Base-by-base conservation (phyloP, 768 basidiomycete genomes). In the Mycena rebaudengoi region DNA sequence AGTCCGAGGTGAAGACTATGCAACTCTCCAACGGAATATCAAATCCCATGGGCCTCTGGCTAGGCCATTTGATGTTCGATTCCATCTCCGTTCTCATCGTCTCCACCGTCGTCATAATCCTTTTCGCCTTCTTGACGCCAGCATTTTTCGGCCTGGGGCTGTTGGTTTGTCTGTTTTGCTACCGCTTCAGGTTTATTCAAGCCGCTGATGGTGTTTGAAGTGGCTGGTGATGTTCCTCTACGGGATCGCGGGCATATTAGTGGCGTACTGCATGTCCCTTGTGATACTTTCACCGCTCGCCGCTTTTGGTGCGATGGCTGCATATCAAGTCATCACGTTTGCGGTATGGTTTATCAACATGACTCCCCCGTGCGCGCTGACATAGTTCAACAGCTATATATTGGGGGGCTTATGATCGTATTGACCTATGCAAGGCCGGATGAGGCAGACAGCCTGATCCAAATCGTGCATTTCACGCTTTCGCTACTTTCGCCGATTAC, bases 221-320 rank as follows among this genome's bases (percentile, higher is more conserved):
- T 93, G 92, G 88, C 68, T 93, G 18, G 76, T 89, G 4, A 76
- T 92, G 25, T 83, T 91, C 1, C 78, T 91, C 8, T 93, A 92
- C 65, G 89, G 90, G 10, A 82, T 90, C 51, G 82, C 87, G 13
- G 86, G 85, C n/a, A 84, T 89, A 4, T 75, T 94, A 49, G 90
- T 91, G 65, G 79, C 91, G 21, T 92, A 91, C 70, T 88, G 83
- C 53, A 78, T 85, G 16, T 86, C 90, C 5, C 74, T 91, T 12
- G 72, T 88, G 59, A 83, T 85, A 55, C 71, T 84, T 2, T 90
- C 90, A 0, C 87, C 91, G 18, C 78, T 94, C 30, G 87, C 89
- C 5, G 88, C 91, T 4, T 93, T 93, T 66, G 91, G 91, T 2
- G 77, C 82, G 7, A 83, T 87, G 7, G 91, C 91, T 7, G 91